Conservation (phyloP, 768 basidiomycete genomes). For the Suillus cothurnatus region DNA sequence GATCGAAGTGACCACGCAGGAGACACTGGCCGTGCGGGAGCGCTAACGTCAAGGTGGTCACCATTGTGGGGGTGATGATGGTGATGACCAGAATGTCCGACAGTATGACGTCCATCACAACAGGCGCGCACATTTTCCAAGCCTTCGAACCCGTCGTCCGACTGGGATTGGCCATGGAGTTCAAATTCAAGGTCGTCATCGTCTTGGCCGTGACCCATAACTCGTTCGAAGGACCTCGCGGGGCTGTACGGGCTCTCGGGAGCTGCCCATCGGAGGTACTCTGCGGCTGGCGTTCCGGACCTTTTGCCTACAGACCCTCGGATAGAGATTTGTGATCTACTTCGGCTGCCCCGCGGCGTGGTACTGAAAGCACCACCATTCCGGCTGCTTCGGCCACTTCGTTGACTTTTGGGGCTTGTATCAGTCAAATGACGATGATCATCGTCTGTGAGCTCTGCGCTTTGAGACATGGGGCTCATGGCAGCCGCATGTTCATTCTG, state of each 20-base stretch:
- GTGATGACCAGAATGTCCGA: constrained; percentile 63
- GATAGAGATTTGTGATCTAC: constrained; percentile 74
- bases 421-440: constrained; percentile 49
- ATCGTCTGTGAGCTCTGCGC: constrained; percentile 49
- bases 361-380: constrained; percentile 69
- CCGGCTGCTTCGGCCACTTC: constrained; percentile 62
- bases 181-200: constrained; percentile 81
- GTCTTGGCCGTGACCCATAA: constrained; percentile 40
- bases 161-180: constrained; percentile 70
- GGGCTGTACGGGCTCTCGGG: constrained; percentile 82
- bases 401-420: constrained; percentile 73
- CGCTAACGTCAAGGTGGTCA: constrained; percentile 54
- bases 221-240: constrained; percentile 65
- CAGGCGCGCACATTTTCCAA: constrained; percentile 94
- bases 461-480: constrained; percentile 51
- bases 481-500: constrained; percentile 37
- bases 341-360: constrained; percentile 77
- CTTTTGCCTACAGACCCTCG: constrained; percentile 81
- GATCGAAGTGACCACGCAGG: constrained; percentile 89
- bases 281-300: constrained; percentile 87
- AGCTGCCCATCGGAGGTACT: constrained; percentile 81
- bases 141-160: constrained; percentile 86
- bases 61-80: constrained; percentile 54
- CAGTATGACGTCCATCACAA: constrained; percentile 86
- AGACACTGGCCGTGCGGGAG: constrained; percentile 61